Base-by-base conservation (phyloP, 306 rosid genomes). In the Neltuma alba region DNA sequence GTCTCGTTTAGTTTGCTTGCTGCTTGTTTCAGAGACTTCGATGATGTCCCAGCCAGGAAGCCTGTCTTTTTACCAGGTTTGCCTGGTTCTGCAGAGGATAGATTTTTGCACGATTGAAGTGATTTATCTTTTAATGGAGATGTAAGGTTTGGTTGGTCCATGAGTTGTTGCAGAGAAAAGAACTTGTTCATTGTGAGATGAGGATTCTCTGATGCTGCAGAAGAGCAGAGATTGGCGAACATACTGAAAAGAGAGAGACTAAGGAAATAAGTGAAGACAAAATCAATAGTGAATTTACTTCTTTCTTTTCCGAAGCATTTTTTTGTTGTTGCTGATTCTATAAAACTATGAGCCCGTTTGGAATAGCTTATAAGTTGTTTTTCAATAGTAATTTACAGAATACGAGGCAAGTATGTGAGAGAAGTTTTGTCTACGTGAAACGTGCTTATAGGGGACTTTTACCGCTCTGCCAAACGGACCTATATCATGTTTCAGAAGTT, bases 221-320 rank as follows among this genome's bases (percentile, higher is more conserved):
- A 83, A 20, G 97, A 83, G 87, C 93, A 88, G 41, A 96, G 86
- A 71, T 88, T 89, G 52, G 93, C 88, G 64, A 93, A 93, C 87
- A 86, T 79, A 61, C 98, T 93, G 91, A 84, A 77, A 75, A 1
- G 2, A 25, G 78, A 79, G 47, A 64, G 38, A 16, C 40, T 44
- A 34, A 78, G 60, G 14, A 60, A 73, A 79, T 9, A 42, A 12
- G 31, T 21, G 28, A 54, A 55, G 54, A 1, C 27, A 42, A 70
- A 63, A 34, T 70, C 41, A 79, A 62, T 45, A 14, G 89, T 21
- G 16, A 10, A 38, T 81, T 80, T 82, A 8, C 52, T 58, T 85
- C 5, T 88, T 92, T 47, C 27, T 42, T 2, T 11, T 34, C 76
- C 63, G 85, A 88, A n/a, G n/a, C 9, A 6, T 7, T 9, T 14